Evolutionary conservation across 169 alveolate genomes (phyloP), one percentile per base, ranked within the genome.

Genomic region (Plasmodium vivax): DNA sequence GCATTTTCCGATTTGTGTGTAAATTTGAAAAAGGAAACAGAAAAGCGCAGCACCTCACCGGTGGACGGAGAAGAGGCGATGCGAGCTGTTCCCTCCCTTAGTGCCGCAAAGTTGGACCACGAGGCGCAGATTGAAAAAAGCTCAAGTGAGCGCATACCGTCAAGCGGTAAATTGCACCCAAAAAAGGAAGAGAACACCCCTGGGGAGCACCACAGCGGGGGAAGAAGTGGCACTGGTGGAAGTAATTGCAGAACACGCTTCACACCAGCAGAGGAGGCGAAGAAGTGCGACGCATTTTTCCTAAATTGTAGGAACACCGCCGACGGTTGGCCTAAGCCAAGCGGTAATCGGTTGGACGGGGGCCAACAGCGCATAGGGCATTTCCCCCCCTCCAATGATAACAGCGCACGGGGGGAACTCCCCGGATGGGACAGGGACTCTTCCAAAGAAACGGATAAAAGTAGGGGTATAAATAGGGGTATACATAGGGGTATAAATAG

Each of bases 1-100:
- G 72, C 23, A 6, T 82, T 82, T 82, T 56, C 80, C 45, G 56
- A 82, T 27, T 30, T 82, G 75, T 32, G 71, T 43, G 81, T 32
- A 82, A 51, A 47, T 38, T 54, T 58, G 23, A 51, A 82, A 58
- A 81, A 81, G 16, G 58, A 43, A 58, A 81, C 47, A 6, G 58
- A 43, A 81, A 81, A 45, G 16, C 7, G 6, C 77, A 62, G 36
- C 38, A 19, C 77, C 2, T 62, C 36, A 62, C 36, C 77, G 58
- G 9, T 74, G 23, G 54, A 36, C 56, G 45, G 56, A 16, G 83
- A 36, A 74, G 16, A 23, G 16, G 16, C 27, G 19, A 80, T 30
- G 58, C 45, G 7, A 41, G 51, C 8, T 38, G 34, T 71, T 23
- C 62, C 16, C 6, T 23, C 41, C 32, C 58, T 36, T 80, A 19